Percentiles rank a stretch among this genome's conserved stretches.
Conservation (phyloP, 78 protist species). For the Pigoraptor vietnamica region DNA sequence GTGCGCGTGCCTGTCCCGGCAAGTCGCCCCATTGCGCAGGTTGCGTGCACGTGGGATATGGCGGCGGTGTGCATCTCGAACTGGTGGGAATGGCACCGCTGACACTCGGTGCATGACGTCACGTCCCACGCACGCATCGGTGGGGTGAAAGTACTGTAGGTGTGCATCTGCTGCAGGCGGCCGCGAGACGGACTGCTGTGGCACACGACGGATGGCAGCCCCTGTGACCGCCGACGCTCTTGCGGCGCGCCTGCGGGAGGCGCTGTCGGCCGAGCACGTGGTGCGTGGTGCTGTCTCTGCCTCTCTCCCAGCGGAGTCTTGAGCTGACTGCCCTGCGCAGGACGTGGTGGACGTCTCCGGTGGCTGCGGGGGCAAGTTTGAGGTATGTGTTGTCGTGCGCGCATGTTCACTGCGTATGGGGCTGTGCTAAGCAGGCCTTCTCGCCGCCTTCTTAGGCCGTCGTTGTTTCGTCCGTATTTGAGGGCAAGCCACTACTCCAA, state of each 20-base stretch:
- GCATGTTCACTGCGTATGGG: too few species aligned
- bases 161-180: too few species aligned
- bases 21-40: too few species aligned
- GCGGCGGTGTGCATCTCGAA: too few species aligned
- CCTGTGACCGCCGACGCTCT: neutral
- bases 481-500: neutral
- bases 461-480: neutral
- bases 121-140: too few species aligned
- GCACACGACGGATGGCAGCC: too few species aligned
- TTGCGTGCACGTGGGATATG: too few species aligned
- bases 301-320: neutral
- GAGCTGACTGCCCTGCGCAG: neutral
- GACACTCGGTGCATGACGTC: neutral
- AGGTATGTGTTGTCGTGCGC: neutral
- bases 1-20: too few species aligned
- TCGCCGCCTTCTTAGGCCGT: neutral
- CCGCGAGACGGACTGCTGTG: too few species aligned
- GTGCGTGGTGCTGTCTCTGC: neutral
- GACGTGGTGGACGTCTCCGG: neutral
- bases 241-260: neutral
- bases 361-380: conserved; percentile 6
- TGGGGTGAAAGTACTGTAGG: too few species aligned
- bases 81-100: too few species aligned
- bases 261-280: neutral
- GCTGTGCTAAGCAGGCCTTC: neutral